phyloP scores from a whole-genome alignment of 2,329 filamentous ascomycete species.

The Lecanoromycetidae sp. region DNA sequence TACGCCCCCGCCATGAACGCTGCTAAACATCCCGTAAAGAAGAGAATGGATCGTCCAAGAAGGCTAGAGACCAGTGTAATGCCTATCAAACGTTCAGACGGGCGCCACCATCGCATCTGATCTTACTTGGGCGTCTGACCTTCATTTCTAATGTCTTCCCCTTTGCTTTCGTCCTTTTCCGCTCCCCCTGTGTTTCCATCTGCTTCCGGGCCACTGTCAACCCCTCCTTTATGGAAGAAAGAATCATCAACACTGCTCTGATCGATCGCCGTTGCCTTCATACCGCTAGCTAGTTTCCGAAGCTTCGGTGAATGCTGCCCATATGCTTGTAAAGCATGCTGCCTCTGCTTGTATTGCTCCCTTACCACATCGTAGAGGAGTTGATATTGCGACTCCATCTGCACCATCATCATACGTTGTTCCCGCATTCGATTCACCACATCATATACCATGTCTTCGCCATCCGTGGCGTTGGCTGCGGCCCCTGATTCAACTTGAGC shows the following conservation, averaged over 20 bases:
- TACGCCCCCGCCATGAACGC: conserved; percentile 2
- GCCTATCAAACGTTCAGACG: conserved; percentile 9
- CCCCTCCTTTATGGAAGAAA: background rate
- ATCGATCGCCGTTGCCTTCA: conserved; percentile 5
- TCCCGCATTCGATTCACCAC: conserved; percentile 70
- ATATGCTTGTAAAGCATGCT: conserved; percentile 1
- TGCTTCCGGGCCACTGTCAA: background rate
- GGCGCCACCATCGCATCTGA: background rate
- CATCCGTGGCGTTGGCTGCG: conserved; percentile 39
- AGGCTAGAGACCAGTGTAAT: background rate
- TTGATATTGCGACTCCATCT: conserved; percentile 68
- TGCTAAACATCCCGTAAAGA: conserved; percentile 5
- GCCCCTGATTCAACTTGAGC: conserved; percentile 67
- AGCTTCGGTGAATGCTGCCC: conserved; percentile 12
- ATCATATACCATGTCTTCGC: conserved; percentile 58
- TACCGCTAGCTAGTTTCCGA: conserved; percentile 9
- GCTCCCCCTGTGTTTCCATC: background rate
- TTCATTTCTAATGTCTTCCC: background rate
- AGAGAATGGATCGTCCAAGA: conserved; percentile 4
- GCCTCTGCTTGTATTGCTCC: conserved; percentile 49
- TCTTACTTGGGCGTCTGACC: conserved; percentile 2
- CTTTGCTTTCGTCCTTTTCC: background rate
- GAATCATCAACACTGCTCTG: background rate
- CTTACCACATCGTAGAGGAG: conserved; percentile 83
- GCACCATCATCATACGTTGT: conserved; percentile 92